These are phyloP conservation scores for Coemansia sp. DNA, from an alignment of 192 early-diverging fungal species.

Conservation along the genomic window DNA sequence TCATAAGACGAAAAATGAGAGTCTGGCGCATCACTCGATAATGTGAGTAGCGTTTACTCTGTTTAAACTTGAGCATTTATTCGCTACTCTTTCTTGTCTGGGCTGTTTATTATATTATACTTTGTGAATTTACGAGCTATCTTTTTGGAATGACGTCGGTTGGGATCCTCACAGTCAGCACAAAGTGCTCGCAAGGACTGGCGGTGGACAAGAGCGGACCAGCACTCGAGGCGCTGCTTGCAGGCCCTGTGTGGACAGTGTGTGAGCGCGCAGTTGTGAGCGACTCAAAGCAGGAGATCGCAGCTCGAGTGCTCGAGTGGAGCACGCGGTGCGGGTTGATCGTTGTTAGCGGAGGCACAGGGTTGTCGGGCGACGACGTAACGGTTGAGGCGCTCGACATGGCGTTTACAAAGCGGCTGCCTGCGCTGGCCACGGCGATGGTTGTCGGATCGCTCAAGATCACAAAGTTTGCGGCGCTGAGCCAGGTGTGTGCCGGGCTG, in stretches of 20 bases:
- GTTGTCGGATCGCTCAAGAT: conserved; percentile 70
- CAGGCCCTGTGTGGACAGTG: conserved; percentile 34
- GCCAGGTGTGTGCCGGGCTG: conserved; percentile 72
- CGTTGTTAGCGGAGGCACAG: conserved; percentile 89
- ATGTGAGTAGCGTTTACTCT: conserved; percentile 5
- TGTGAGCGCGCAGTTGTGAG: conserved; percentile 41
- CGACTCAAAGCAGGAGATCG: conserved; percentile 60
- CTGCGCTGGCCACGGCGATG: conserved; percentile 79
- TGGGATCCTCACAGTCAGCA: conserved; percentile 64
- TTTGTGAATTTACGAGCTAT: not conserved
- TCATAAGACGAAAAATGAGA: conserved; percentile 62
- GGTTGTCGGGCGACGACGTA: conserved; percentile 79
- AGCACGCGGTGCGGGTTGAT: conserved; percentile 62
- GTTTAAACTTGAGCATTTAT: too few species aligned
- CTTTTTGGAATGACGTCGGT: conserved; percentile 12
- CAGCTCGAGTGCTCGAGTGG: conserved; percentile 56
- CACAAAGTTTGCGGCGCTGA: conserved; percentile 89
- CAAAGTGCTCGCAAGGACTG: conserved; percentile 57
- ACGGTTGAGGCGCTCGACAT: conserved; percentile 84
- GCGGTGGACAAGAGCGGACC: conserved; percentile 68
- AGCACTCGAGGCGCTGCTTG: conserved; percentile 38
- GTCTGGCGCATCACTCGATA: conserved; percentile 47
- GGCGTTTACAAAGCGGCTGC: conserved; percentile 67
- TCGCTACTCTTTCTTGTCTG: not conserved
- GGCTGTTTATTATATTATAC: not conserved